Percentiles rank a stretch among this genome's conserved stretches.
These are phyloP conservation scores for Ammopiptanthus mongolicus DNA, from an alignment of 306 rosid genomes.

Conservation along the genomic window DNA sequence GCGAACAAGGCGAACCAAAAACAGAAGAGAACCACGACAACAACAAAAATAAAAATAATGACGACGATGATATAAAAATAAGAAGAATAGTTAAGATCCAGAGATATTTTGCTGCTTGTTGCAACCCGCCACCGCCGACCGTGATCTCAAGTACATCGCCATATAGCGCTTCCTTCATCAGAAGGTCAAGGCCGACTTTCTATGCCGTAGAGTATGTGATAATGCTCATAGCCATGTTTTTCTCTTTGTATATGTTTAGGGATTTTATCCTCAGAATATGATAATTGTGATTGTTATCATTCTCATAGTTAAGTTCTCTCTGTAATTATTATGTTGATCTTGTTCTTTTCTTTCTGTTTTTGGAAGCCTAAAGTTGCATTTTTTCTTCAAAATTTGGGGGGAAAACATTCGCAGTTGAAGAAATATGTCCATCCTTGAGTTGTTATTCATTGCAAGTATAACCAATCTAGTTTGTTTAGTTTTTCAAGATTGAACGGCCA, in stretches of 20 bases:
- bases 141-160: slow-evolving; percentile 59
- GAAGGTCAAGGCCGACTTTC: slow-evolving; percentile 56
- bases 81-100: slow-evolving; percentile 48
- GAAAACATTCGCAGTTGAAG: too few species aligned
- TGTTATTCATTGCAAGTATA: too few species aligned
- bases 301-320: too few species aligned
- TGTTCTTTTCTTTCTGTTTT: too few species aligned
- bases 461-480: too few species aligned
- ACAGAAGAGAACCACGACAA: background rate
- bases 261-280: too few species aligned
- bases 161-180: slow-evolving; percentile 66
- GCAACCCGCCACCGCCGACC: slow-evolving; percentile 53
- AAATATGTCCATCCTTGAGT: too few species aligned
- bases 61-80: background rate
- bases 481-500: too few species aligned
- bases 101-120: slow-evolving; percentile 68
- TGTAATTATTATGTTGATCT: too few species aligned
- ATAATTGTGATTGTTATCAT: too few species aligned
- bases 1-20: slow-evolving; percentile 21
- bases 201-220: slow-evolving; percentile 36
- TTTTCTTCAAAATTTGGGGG: too few species aligned
- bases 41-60: background rate
- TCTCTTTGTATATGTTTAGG: background rate
- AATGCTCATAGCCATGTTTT: background rate
- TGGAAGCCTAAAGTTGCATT: too few species aligned